Base-by-base conservation (phyloP, 805 yeast genomes). In the Yarrowia hollandica region DNA sequence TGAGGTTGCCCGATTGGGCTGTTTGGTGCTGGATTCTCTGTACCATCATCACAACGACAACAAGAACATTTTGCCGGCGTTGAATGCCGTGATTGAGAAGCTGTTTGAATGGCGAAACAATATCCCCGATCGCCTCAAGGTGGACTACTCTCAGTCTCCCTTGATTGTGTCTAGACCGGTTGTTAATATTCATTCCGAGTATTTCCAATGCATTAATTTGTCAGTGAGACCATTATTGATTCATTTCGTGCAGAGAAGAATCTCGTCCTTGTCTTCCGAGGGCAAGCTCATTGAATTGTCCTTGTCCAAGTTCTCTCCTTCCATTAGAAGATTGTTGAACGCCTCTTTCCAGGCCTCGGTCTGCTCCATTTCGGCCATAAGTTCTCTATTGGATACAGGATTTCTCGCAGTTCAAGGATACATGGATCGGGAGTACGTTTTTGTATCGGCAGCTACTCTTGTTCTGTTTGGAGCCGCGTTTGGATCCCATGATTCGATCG, bases 341-440 rank as follows among this genome's bases (percentile, higher is more conserved):
- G 62, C 66, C 2, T 65, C 68, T 10, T 54, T 65, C 48, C 60
- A 62, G 33, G 67, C 68, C 3, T 65, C 66, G 0, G 60, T 64
- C 16, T 66, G 64, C 22, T 60, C 64, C 14, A 65, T 65, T n/a
- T 52, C 61, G 8, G 58, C 64, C 3, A 60, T 62, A 16, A 22
- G 42, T 11, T 33, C 59, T 14, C 50, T 64, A 6, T 18, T 55
- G n/a, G 31, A 33, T 12, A 25, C 55, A 5, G 42, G 60, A 7
- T 38, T 61, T 7, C 60, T 61, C 22, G 62, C 66, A 10, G 55
- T 58, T 1, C 62, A 54, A 30, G 66, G 67, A 2, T 65, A 65
- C 37, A 56, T 65, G 35, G 68, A 65, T 52, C 37, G 68, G 26
- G 68, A 65, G 48, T 65, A 65, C 54, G 37, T 58, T 11, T 65